Evolutionary conservation across 805 yeast species (phyloP), one percentile per base, ranked within the genome.

Genomic region (Lachancea fermentati): DNA sequence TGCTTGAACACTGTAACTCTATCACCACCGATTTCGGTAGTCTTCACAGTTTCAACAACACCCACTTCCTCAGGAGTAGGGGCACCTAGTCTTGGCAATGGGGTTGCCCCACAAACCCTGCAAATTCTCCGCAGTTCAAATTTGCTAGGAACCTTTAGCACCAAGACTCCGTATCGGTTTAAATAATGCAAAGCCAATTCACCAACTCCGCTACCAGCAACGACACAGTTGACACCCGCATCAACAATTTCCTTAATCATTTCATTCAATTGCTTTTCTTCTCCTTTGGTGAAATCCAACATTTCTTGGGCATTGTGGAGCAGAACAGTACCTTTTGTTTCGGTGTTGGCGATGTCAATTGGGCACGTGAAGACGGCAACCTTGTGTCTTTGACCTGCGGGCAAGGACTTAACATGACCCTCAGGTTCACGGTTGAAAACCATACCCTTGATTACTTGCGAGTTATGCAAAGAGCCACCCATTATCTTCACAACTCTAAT

Each of bases 391-490:
- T 63, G 55, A 25, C 52, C 59, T 24, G 47, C 51, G n/a, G 56
- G 43, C 42, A 83, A 68, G 46, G 79, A 74, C 60, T 86, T 87
- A 36, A 89, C 66, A 50, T 78, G 80, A 12, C 97, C 94, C 63
- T 91, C 97, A n/a, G 97, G 96, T 63, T 88, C 95, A 55, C 94
- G 78, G 51, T 95, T 95, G 74, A 93, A 91, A 29, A 93, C 96
- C 98, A 93, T 93, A 52, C 98, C 98, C 66, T 85, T 86, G 48
- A 93, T 71, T 39, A 93, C 97, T 54, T 74, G 74, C 9, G 95
- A 83, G 52, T 73, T 72, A 28, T 69, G 66, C 51, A 93, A 70
- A 38, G 89, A 73, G 13, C 94, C 73, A 46, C 98, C 98, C 96
- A 93, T 86, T 52, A 93, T 84, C 67, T 93, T 93, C 38, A 93